phyloP scores from a whole-genome alignment of 352 stramenopile species.

The Blastocystis sp. region DNA sequence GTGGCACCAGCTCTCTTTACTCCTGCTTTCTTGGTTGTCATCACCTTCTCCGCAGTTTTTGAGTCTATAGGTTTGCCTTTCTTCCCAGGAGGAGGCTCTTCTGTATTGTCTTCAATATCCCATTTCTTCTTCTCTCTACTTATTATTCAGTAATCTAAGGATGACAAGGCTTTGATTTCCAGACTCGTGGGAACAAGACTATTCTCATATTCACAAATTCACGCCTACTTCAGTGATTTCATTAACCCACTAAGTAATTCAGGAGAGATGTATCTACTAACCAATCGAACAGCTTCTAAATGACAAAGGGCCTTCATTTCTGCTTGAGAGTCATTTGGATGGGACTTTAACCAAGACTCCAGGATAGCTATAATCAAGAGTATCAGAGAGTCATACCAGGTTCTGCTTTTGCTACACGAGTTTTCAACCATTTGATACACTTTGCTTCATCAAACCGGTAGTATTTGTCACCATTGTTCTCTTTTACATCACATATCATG shows the following conservation, averaged over 20 bases:
- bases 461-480: neutral
- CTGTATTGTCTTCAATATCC: neutral
- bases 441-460: conserved; percentile 1
- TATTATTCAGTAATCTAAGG: neutral
- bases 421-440: conserved; percentile 27
- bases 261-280: neutral
- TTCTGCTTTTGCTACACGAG: neutral
- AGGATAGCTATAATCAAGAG: neutral
- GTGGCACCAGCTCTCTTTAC: neutral
- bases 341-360: neutral
- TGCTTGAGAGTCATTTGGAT: neutral
- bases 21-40: neutral
- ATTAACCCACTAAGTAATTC: neutral
- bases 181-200: neutral
- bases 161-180: neutral
- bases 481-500: conserved; percentile 37
- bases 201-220: neutral
- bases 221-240: neutral
- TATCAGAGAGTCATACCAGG: neutral
- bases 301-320: neutral
- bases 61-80: too few species aligned
- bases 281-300: neutral
- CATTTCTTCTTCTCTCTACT: neutral
- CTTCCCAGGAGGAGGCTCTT: too few species aligned
- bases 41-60: too few species aligned